These are phyloP conservation scores for Claviceps sp. DNA, from an alignment of 2,329 filamentous ascomycete species.

Conservation along the genomic window DNA sequence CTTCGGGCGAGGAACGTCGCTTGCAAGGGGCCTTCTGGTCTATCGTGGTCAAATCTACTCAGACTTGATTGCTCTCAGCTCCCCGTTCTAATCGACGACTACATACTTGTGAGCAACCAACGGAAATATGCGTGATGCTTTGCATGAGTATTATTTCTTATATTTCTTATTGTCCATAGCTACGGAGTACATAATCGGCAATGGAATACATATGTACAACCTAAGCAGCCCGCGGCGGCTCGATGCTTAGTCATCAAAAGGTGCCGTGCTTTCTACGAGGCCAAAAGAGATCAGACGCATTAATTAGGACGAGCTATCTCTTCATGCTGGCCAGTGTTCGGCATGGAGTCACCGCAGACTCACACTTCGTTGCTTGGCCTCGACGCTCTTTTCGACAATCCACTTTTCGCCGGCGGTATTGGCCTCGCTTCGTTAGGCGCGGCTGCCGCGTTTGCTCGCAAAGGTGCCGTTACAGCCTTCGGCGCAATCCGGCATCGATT, in stretches of 20 bases:
- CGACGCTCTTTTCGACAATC: conserved; percentile 49
- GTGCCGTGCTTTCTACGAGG: not conserved
- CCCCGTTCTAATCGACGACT: conserved; percentile 9
- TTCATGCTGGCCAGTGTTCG: conserved; percentile 4
- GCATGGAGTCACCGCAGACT: conserved; percentile 19
- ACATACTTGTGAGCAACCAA: conserved; percentile 10
- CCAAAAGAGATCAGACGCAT: not conserved
- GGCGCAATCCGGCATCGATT: conserved; percentile 68
- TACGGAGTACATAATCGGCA: no score
- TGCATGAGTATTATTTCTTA: not conserved
- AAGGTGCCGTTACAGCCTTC: conserved; percentile 59
- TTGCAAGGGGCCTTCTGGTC: no score
- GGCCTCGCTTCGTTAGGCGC: conserved; percentile 84
- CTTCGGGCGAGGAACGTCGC: no score
- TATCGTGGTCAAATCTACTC: not conserved
- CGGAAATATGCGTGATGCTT: conserved; percentile 22
- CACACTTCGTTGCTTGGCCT: conserved; percentile 29
- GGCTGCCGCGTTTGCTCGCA: conserved; percentile 65
- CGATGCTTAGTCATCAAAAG: not conserved
- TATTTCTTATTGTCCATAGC: no score
- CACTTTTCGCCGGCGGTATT: conserved; percentile 59
- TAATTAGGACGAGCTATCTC: not conserved
- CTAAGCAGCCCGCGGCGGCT: no score
- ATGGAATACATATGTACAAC: no score
- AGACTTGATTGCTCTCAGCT: not conserved